A percentile compares a stretch with the other conserved stretches of the same genome.
These are phyloP conservation scores for Scheffersomyces stambukii DNA, from an alignment of 1,139 yeast genomes.

Conservation along the genomic window DNA sequence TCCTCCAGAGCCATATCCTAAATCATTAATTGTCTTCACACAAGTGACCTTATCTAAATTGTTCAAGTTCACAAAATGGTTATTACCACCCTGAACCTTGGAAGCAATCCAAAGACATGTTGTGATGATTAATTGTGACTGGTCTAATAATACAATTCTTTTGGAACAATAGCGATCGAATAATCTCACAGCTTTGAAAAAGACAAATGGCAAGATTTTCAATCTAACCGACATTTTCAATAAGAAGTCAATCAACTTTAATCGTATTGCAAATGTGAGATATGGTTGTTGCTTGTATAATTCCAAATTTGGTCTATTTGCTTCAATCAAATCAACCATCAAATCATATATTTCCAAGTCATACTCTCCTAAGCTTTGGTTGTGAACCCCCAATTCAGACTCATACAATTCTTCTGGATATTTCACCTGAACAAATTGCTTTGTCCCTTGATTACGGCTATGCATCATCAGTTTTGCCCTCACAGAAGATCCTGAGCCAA, in stretches of 20 bases:
- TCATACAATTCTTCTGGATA: constrained; percentile 51
- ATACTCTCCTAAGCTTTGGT: constrained; percentile 46
- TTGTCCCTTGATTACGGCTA: too few species aligned
- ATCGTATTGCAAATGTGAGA: constrained; percentile 46
- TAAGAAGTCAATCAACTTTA: constrained; percentile 52
- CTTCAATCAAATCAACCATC: constrained; percentile 28
- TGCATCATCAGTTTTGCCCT: constrained; percentile 1
- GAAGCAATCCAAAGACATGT: constrained; percentile 67
- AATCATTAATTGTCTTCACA: constrained; percentile 35
- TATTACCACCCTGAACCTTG: constrained; percentile 65
- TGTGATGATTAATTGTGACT: constrained; percentile 58
- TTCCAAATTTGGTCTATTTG: constrained; percentile 46
- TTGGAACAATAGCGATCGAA: constrained; percentile 67
- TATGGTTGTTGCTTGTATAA: constrained; percentile 64
- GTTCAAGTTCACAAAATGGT: constrained; percentile 54
- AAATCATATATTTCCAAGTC: constrained; percentile 45
- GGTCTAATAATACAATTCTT: constrained; percentile 57
- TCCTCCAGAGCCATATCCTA: constrained; percentile 52
- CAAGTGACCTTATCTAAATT: constrained; percentile 21
- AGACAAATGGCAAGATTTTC: constrained; percentile 57
- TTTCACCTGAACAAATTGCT: constrained; percentile 26
- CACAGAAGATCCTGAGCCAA: too few species aligned
- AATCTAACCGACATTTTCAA: constrained; percentile 56
- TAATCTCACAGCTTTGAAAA: constrained; percentile 52
- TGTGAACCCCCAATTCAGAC: constrained; percentile 47